Evolutionary conservation across 306 rosid genomes (phyloP).

Genomic region (Inga leiocalycina): DNA sequence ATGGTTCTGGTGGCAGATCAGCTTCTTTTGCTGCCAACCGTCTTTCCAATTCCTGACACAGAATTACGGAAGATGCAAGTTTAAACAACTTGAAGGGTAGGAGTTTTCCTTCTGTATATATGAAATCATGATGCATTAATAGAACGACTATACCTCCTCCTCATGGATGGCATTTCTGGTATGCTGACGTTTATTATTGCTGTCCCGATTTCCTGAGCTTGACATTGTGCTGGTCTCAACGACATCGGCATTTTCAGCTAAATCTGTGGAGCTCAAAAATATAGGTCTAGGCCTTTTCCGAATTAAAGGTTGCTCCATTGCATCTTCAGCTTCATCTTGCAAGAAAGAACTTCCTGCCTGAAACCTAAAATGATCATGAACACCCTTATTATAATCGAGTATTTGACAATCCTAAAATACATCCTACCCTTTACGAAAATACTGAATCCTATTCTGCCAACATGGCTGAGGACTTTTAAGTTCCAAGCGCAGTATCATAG

Average conservation of each 20-base stretch:
- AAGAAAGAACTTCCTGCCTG: slow-evolving; percentile 70
- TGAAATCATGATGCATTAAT: too few species aligned
- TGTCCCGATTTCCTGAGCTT: slow-evolving; percentile 48
- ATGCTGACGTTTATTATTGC: slow-evolving; percentile 27
- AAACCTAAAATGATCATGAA: slow-evolving; percentile 58
- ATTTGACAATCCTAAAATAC: slow-evolving; percentile 20
- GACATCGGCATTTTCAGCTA: slow-evolving; percentile 49
- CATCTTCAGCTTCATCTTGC: slow-evolving; percentile 73
- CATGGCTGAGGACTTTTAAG: neutral
- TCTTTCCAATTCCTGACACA: slow-evolving; percentile 80
- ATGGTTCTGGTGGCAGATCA: slow-evolving; percentile 81
- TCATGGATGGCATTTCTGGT: slow-evolving; percentile 58
- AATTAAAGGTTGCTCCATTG: slow-evolving; percentile 76
- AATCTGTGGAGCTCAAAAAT: slow-evolving; percentile 49
- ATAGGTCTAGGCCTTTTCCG: slow-evolving; percentile 66
- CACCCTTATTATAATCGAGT: slow-evolving; percentile 31
- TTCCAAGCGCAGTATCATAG: neutral
- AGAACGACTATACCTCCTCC: slow-evolving; percentile 63
- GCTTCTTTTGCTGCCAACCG: slow-evolving; percentile 78
- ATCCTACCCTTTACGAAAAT: slow-evolving; percentile 5
- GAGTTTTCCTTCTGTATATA: too few species aligned
- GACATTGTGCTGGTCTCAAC: slow-evolving; percentile 55
- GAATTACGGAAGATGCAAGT: slow-evolving; percentile 21
- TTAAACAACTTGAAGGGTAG: too few species aligned
- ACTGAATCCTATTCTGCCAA: slow-evolving; percentile 11